phyloP scores from a whole-genome alignment of 2,329 filamentous ascomycete species.

The Cladosporium sp. region DNA sequence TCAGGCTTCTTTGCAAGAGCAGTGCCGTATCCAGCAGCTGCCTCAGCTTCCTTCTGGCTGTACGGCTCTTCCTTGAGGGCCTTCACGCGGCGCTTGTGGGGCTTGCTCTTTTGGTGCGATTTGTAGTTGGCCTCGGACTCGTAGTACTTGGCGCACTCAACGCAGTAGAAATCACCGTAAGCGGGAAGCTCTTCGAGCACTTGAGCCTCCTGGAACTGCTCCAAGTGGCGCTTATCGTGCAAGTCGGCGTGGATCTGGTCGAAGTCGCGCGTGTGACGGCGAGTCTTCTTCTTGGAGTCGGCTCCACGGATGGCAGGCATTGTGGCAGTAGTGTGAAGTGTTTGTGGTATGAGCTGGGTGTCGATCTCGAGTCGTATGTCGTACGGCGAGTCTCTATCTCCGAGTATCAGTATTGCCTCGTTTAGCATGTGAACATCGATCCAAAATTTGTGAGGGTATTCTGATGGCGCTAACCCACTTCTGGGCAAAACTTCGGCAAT shows the following conservation, averaged over 20 bases:
- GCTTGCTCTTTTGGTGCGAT: conserved; percentile 80
- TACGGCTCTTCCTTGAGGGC: conserved; percentile 82
- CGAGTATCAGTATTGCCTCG: not conserved
- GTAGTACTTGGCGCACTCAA: conserved; percentile 95
- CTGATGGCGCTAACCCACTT: not conserved
- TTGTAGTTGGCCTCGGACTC: conserved; percentile 77
- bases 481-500: not conserved
- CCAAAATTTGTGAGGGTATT: conserved; percentile 4
- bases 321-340: conserved; percentile 21
- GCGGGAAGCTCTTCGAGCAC: conserved; percentile 83
- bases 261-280: conserved; percentile 67
- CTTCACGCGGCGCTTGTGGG: conserved; percentile 89
- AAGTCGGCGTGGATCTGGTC: conserved; percentile 90
- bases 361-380: not conserved
- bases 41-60: conserved; percentile 81
- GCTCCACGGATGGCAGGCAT: conserved; percentile 54
- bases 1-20: conserved; percentile 41
- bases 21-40: conserved; percentile 66
- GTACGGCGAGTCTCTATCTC: not conserved
- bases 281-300: conserved; percentile 52
- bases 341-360: not conserved
- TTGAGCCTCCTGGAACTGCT: conserved; percentile 75
- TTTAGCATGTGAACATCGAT: conserved; percentile 7
- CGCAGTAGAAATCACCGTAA: conserved; percentile 82
- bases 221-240: conserved; percentile 73